These are phyloP conservation scores for Dothiorella sarmentorum DNA, from an alignment of 2,329 filamentous ascomycete genomes.

Conservation along the genomic window DNA sequence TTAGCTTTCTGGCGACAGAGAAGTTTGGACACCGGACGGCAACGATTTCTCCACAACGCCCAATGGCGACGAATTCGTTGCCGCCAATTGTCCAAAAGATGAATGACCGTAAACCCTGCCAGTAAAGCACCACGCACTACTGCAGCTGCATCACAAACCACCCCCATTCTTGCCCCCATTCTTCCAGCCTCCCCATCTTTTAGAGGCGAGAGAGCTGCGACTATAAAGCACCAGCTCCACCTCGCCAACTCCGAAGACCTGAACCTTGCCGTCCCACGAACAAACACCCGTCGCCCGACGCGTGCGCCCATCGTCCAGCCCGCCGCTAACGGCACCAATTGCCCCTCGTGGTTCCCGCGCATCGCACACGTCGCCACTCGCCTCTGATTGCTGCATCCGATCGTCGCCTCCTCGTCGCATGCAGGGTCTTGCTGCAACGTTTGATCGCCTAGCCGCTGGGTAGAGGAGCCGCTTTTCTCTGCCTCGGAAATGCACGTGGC, in stretches of 20 bases:
- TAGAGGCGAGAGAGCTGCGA: not conserved
- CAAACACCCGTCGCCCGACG: no score
- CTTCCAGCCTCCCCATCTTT: slow-evolving; percentile 1
- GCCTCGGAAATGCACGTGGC: no score
- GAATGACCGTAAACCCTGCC: no score
- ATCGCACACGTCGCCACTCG: not conserved
- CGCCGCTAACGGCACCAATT: not conserved
- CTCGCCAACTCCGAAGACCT: not conserved
- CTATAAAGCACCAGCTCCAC: not conserved
- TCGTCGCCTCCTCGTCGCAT: not conserved
- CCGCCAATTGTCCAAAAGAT: no score
- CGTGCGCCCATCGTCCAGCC: not conserved
- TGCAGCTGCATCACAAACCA: not conserved
- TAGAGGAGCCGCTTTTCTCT: no score
- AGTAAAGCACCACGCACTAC: no score
- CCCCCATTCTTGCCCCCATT: slow-evolving; percentile 10
- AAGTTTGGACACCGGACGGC: no score
- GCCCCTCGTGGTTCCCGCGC: not conserved
- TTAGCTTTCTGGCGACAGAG: no score
- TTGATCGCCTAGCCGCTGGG: not conserved
- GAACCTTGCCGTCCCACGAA: not conserved
- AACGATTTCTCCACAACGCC: no score
- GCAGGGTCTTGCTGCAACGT: not conserved
- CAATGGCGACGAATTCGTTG: no score
- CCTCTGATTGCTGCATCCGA: not conserved